A percentile compares a stretch with the other conserved stretches of the same genome.
Evolutionary conservation across 208 protist species (phyloP).

Genomic region (Vickermania spadyakhi): DNA sequence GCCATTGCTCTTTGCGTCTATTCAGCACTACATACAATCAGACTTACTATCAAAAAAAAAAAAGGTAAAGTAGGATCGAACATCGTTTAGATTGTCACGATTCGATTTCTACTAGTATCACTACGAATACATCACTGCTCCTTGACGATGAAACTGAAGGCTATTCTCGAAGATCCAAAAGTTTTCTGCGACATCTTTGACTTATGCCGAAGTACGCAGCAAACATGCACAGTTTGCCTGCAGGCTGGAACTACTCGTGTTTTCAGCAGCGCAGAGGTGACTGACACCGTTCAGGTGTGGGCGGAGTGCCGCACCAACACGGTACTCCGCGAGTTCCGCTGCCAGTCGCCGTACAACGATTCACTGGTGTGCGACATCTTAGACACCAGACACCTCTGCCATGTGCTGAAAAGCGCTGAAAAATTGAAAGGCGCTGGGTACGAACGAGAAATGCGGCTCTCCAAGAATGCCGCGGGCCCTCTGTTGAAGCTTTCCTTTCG

Average conservation of each 20-base stretch:
- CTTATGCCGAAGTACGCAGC: constrained; percentile 51
- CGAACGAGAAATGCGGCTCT: constrained; percentile 39
- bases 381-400: constrained; percentile 44
- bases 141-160: constrained; percentile 65
- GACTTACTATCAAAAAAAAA: too few species aligned
- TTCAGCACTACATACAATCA: too few species aligned
- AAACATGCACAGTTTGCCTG: constrained; percentile 49
- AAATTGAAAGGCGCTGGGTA: constrained; percentile 14
- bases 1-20: too few species aligned
- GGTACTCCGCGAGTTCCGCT: constrained; percentile 63
- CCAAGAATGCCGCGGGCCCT: constrained; percentile 14
- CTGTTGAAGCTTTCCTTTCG: constrained; percentile 31
- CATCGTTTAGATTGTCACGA: too few species aligned
- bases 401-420: constrained; percentile 54
- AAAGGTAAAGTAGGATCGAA: too few species aligned
- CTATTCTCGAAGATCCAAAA: constrained; percentile 44
- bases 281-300: constrained; percentile 68
- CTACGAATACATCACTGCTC: background rate
- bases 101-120: too few species aligned
- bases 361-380: constrained; percentile 74
- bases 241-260: constrained; percentile 50
- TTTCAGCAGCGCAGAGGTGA: constrained; percentile 45
- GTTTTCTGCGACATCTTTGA: constrained; percentile 43
- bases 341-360: constrained; percentile 55
- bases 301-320: constrained; percentile 40